Percentiles rank a stretch among this genome's conserved stretches.
Conservation (phyloP, 1,284 basidiomycete species). For the Pisolithus thermaeus region DNA sequence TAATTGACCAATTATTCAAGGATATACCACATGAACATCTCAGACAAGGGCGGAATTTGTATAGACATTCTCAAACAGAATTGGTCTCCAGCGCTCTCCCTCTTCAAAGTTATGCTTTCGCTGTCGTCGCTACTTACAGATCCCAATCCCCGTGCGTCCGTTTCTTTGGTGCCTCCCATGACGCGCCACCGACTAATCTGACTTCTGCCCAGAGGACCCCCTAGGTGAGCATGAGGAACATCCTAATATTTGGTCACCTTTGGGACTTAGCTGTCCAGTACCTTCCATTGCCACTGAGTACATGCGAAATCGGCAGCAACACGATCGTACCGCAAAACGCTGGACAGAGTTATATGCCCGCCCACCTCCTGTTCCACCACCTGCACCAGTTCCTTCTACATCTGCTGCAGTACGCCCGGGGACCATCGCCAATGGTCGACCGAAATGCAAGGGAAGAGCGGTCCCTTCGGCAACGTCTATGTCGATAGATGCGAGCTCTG, state of each 20-base stretch:
- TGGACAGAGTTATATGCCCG: conserved; percentile 49
- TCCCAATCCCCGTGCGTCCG: conserved; percentile 75
- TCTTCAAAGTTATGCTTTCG: conserved; percentile 89
- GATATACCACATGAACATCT: conserved; percentile 93
- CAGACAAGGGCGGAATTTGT: conserved; percentile 66
- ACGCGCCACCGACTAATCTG: conserved; percentile 5
- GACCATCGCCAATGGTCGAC: conserved; percentile 28
- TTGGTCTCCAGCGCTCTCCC: conserved; percentile 86
- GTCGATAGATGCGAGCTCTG: conserved; percentile 2
- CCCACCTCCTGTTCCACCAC: conserved; percentile 21
- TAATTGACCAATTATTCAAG: conserved; percentile 33
- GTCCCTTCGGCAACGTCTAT: not conserved
- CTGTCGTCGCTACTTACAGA: conserved; percentile 84
- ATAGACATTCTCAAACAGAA: conserved; percentile 84
- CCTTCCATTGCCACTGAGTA: conserved; percentile 71
- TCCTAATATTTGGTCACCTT: not conserved
- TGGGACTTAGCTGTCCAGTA: conserved; percentile 36
- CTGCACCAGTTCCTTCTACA: not conserved
- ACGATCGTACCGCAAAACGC: conserved; percentile 47
- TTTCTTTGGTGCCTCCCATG: not conserved
- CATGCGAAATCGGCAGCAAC: conserved; percentile 52
- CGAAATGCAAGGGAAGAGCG: conserved; percentile 32
- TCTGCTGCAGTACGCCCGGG: not conserved
- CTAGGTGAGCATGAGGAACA: conserved; percentile 40
- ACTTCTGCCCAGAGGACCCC: conserved; percentile 51